Conservation (phyloP, 2,329 filamentous ascomycete species). For the Celoporthe dispersa region DNA sequence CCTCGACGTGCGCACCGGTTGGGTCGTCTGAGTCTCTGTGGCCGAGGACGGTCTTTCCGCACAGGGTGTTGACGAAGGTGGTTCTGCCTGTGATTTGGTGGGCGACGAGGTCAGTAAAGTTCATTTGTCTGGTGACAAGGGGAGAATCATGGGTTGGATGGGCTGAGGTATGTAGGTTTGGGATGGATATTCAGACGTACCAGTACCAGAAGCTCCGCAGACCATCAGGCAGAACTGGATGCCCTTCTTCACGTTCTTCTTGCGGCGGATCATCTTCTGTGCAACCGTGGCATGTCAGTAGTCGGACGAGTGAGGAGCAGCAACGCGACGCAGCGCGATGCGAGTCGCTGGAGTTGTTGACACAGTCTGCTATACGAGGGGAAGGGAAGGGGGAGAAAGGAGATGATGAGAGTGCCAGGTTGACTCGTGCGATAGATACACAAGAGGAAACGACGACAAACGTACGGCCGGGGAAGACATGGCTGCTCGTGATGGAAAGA, state of each 20-base stretch:
- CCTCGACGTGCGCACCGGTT: conserved; percentile 85
- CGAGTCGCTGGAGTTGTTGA: background rate
- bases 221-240: conserved; percentile 99
- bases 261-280: conserved; percentile 95
- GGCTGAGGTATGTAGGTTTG: conserved; percentile 13
- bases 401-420: background rate
- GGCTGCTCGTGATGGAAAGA: conserved; percentile 2
- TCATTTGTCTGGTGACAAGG: conserved; percentile 21
- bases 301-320: conserved; percentile 24
- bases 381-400: background rate
- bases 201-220: conserved; percentile 97
- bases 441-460: conserved; percentile 27
- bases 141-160: conserved; percentile 15
- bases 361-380: background rate
- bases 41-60: conserved; percentile 87
- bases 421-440: conserved; percentile 23
- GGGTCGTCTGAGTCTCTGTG: conserved; percentile 95
- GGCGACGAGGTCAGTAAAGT: conserved; percentile 26
- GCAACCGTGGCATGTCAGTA: conserved; percentile 36
- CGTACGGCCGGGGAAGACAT: conserved; percentile 36
- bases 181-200: conserved; percentile 56
- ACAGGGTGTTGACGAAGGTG: conserved; percentile 99
- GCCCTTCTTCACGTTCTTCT: conserved; percentile 99
- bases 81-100: conserved; percentile 72
- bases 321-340: conserved; percentile 25